Base-by-base conservation (phyloP, 345 rosid genomes). In the Limnanthes douglasii region DNA sequence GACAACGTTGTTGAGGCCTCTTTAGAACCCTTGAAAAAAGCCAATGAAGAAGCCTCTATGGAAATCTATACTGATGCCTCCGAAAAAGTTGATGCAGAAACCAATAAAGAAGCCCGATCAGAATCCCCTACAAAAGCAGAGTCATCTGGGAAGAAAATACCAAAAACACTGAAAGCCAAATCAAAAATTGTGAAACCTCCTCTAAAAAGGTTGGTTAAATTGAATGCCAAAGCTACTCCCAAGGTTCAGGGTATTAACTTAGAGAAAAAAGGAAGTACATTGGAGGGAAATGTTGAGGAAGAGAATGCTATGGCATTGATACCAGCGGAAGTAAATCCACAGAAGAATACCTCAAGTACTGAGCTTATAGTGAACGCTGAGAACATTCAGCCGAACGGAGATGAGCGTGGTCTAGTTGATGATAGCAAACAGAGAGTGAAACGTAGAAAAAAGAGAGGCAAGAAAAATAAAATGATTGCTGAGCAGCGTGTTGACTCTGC, bases 181-280 rank as follows among this genome's bases (percentile, higher is more conserved):
- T 34, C 69, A 14, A 67, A 50, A 38, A 45, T 57, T 21, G 50
- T 31, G 15, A 78, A 83, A 55, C 19, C 64, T 42, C 24, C 51
- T 13, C 64, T 45, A 17, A 57, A 53, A 41, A 49, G 26, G 19
- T 28, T 51, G 17, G 33, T 24, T 50, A 48, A 58, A 42, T 41
- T 41, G 27, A 57, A 39, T 15, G 55, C 24, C 15, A 49, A 32
- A 39, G 51, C 7, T 39, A 31, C 32, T 46, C 37, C 55, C 8
- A 6, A 10, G 25, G 15, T 36, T 46, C 32, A 6, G 33, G 37
- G 26, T 25, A 46, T 33, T 59, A 36, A 44, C 34, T 41, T 26
- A 28, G 50, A 35, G 11, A 46, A 42, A 34, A 64, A 40, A 15
- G 45, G 45, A 32, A 41, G n/a, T 33, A 20, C 37, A 5, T 23